Base-by-base conservation (phyloP, 1,284 basidiomycete genomes). In the Grifola frondosa region DNA sequence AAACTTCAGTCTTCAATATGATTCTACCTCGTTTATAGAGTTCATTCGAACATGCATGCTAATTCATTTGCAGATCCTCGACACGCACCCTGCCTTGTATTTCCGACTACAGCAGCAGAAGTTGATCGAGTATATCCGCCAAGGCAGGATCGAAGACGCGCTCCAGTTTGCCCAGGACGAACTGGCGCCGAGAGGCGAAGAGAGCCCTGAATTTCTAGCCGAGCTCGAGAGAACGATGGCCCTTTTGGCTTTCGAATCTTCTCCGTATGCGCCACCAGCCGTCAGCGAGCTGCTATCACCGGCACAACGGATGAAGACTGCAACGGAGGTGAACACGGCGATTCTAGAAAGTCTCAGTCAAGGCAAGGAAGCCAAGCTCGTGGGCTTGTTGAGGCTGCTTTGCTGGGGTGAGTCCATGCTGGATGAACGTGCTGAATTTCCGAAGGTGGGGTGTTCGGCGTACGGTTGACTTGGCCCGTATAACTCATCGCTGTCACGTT, bases 191-290 rank as follows among this genome's bases (percentile, higher is more conserved):
- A 83, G 94, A 7, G 96, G 93, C 2, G 92, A 97, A 58, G 92
- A 97, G 71, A 90, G 88, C 45, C 94, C 94, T 0, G 89, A 97
- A 59, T 97, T 97, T 64, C 74, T 99, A 19, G 71, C 81, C 12
- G 95, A 98, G 60, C 73, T 99, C 25, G 96, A 99, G 67, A 78
- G 86, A 37, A 97, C 95, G 15, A 98, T 99, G 94, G 91, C 93
- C 17, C 68, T 99, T 32, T 73, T 99, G 7, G 95, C 94, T 7
- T 98, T 97, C 65, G 89, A 92, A 61, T 78, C 75, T 37, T 79
- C 74, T 12, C 75, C 75, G 46, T 70, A 70, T 33, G 75, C 77
- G 35, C 90, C 91, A 3, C 58, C 74, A 35, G 77, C 79, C 21
- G 86, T 94, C 44, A 74, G 81, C 30, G 85, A 90, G 54, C 73